These are phyloP conservation scores for Phytopythium oedochilum DNA, from an alignment of 352 stramenopile genomes.

Conservation along the genomic window DNA sequence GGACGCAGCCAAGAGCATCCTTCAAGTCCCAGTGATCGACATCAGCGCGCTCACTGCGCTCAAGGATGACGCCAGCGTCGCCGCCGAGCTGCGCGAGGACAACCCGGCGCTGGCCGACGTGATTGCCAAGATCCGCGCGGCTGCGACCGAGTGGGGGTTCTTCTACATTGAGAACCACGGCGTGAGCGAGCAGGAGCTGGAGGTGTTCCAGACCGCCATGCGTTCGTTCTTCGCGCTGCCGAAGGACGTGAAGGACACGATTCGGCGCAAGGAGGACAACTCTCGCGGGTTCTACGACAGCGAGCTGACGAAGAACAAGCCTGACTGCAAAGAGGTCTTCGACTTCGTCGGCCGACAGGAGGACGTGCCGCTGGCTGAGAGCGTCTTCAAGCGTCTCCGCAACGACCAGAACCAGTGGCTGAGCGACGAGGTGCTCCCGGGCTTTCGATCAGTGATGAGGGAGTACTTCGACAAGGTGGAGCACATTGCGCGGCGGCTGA, in stretches of 20 bases:
- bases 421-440: constrained; percentile 27
- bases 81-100: too few relatives aligned
- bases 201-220: constrained; percentile 59
- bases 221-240: constrained; percentile 81
- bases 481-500: constrained; percentile 38
- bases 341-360: constrained; percentile 55
- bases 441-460: constrained; percentile 53
- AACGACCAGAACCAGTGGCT: constrained; percentile 89
- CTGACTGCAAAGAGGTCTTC: constrained; percentile 91
- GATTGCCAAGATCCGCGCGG: too few relatives aligned
- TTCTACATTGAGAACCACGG: too few relatives aligned
- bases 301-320: too few relatives aligned
- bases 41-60: too few relatives aligned
- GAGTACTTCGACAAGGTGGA: constrained; percentile 49
- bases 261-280: constrained; percentile 79
- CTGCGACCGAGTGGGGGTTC: too few relatives aligned
- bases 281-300: too few relatives aligned
- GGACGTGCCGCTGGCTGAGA: constrained; percentile 24
- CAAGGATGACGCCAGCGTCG: too few relatives aligned
- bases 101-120: too few relatives aligned
- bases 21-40: constrained; percentile 38
- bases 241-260: constrained; percentile 36
- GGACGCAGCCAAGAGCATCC: neutral
- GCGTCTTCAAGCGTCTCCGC: constrained; percentile 56
- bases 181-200: constrained; percentile 48